These are phyloP conservation scores for Acacia concinna DNA, from an alignment of 331 rosid genomes.

Conservation along the genomic window DNA sequence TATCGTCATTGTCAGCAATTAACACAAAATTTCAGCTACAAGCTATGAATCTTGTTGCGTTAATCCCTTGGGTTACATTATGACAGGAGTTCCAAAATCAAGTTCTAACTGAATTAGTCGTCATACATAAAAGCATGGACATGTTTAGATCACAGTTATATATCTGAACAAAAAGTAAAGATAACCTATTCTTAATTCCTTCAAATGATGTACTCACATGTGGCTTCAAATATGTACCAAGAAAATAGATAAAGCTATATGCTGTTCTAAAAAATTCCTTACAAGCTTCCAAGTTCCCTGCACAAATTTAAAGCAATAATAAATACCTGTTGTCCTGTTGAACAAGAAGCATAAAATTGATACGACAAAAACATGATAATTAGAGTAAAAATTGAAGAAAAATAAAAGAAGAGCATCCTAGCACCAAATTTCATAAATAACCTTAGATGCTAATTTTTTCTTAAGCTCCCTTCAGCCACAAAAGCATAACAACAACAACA, in stretches of 20 bases:
- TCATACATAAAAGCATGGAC: conserved; percentile 17
- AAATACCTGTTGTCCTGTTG: not conserved
- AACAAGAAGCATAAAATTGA: conserved; percentile 15
- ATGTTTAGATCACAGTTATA: conserved; percentile 1
- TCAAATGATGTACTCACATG: conserved; percentile 58
- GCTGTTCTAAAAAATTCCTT: conserved; percentile 61
- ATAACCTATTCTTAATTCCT: not conserved
- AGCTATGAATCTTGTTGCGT: not conserved
- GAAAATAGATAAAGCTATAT: conserved; percentile 66
- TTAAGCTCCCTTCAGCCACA: no score
- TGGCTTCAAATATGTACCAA: conserved; percentile 90
- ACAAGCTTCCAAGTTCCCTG: conserved; percentile 73
- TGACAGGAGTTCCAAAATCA: not conserved
- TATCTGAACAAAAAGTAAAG: not conserved
- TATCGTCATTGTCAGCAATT: not conserved
- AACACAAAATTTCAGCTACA: not conserved
- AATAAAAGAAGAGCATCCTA: not conserved
- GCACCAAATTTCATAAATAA: conserved; percentile 13
- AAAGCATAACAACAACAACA: no score
- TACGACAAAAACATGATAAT: not conserved
- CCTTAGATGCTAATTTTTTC: not conserved
- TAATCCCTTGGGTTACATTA: not conserved
- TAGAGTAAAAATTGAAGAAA: conserved; percentile 14
- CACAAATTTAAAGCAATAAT: conserved; percentile 33
- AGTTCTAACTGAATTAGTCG: conserved; percentile 5